phyloP scores from a whole-genome alignment of 108 stramenopile species.

The Cyclotella baltica region DNA sequence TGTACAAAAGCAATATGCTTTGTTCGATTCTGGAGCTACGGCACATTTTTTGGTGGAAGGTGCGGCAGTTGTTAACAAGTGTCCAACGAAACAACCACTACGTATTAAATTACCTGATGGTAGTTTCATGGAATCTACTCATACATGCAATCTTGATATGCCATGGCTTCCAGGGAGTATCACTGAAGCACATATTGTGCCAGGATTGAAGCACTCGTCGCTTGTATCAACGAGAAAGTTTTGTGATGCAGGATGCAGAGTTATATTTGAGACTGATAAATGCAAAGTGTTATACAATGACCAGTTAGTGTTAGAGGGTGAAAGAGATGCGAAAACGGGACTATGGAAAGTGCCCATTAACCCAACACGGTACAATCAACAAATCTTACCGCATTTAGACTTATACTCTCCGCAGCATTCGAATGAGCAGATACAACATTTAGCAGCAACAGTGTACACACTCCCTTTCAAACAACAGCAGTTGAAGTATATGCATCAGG shows the following conservation, averaged over 20 bases:
- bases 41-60: constrained; percentile 24
- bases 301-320: constrained; percentile 8
- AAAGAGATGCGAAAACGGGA: not conserved
- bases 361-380: not conserved
- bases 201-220: constrained; percentile 14
- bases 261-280: constrained; percentile 15
- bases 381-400: not conserved
- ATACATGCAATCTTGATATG: constrained; percentile 31
- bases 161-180: constrained; percentile 19
- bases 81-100: constrained; percentile 1
- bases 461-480: too few species aligned
- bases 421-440: too few species aligned
- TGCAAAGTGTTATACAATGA: constrained; percentile 8
- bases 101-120: constrained; percentile 29
- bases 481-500: too few species aligned
- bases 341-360: too few species aligned
- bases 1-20: not conserved
- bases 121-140: constrained; percentile 18
- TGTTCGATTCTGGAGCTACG: constrained; percentile 19
- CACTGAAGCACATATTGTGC: constrained; percentile 30
- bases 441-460: too few species aligned
- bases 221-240: constrained; percentile 14
- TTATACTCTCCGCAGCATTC: too few species aligned
- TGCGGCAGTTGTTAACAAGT: constrained; percentile 18
- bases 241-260: too few species aligned